These are phyloP conservation scores for Neurospora sublineolata DNA, from an alignment of 495 filamentous ascomycete species.

Conservation along the genomic window DNA sequence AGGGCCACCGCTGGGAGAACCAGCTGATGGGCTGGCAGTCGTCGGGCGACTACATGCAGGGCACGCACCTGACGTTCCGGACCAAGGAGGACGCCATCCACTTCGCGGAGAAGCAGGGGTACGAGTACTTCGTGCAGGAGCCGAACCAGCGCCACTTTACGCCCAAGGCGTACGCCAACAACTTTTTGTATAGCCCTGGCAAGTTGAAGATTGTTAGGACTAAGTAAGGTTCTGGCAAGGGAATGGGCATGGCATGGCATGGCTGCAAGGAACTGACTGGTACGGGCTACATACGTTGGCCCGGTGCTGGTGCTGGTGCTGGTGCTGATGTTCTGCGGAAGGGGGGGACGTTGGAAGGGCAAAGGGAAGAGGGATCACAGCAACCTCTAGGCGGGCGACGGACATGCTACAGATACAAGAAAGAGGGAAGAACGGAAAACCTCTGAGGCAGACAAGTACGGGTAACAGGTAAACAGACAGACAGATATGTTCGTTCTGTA, in stretches of 20 bases:
- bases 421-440: not conserved
- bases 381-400: not conserved
- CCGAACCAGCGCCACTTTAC: constrained; percentile 76
- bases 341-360: no score
- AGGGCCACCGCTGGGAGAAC: constrained; percentile 94
- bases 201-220: constrained; percentile 88
- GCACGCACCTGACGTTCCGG: constrained; percentile 80
- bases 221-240: constrained; percentile 50
- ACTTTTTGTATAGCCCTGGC: constrained; percentile 74
- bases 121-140: constrained; percentile 98
- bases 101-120: constrained; percentile 97
- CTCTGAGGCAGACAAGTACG: not conserved
- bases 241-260: not conserved
- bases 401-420: not conserved
- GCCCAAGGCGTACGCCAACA: constrained; percentile 93
- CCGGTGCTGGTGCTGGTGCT: not conserved
- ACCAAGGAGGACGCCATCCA: constrained; percentile 86
- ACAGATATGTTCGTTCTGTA: not conserved
- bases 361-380: not conserved
- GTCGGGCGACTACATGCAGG: constrained; percentile 85
- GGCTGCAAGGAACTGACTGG: no score
- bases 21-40: constrained; percentile 97
- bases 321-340: not conserved
- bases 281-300: no score
- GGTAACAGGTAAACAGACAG: not conserved